A percentile compares a stretch with the other conserved stretches of the same genome.
phyloP scores from a whole-genome alignment of 345 rosid genomes.

The Acer yangbiense region DNA sequence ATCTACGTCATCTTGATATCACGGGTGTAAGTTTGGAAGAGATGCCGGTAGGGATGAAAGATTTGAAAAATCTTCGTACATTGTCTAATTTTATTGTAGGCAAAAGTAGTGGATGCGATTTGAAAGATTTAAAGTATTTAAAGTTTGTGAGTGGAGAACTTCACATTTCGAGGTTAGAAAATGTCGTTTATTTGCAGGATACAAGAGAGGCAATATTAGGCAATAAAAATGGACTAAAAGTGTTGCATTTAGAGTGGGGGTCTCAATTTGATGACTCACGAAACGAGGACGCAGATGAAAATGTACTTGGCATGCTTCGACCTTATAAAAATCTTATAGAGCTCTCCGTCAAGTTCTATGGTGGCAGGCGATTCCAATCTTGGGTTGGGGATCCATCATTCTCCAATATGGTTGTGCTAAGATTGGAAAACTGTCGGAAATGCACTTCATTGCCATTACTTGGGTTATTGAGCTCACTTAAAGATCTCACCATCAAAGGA shows the following conservation, averaged over 20 bases:
- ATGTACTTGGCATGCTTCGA: background rate
- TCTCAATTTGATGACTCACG: background rate
- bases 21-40: background rate
- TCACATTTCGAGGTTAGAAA: background rate
- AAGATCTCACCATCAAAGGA: background rate
- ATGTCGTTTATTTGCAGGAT: background rate
- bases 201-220: background rate
- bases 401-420: background rate
- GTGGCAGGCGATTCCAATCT: background rate
- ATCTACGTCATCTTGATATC: background rate
- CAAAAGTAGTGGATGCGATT: background rate
- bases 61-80: background rate
- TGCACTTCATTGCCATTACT: background rate
- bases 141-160: background rate
- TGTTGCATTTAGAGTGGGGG: background rate
- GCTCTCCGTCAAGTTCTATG: background rate
- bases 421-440: background rate
- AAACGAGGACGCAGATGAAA: background rate
- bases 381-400: conserved; percentile 5
- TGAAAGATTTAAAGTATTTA: background rate
- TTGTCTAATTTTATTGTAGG: background rate
- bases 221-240: background rate
- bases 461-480: background rate
- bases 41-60: background rate
- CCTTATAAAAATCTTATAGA: background rate